Percentiles rank a stretch among this genome's conserved stretches.
phyloP scores from a whole-genome alignment of 2,329 filamentous ascomycete genomes.

The Botrytis aclada region DNA sequence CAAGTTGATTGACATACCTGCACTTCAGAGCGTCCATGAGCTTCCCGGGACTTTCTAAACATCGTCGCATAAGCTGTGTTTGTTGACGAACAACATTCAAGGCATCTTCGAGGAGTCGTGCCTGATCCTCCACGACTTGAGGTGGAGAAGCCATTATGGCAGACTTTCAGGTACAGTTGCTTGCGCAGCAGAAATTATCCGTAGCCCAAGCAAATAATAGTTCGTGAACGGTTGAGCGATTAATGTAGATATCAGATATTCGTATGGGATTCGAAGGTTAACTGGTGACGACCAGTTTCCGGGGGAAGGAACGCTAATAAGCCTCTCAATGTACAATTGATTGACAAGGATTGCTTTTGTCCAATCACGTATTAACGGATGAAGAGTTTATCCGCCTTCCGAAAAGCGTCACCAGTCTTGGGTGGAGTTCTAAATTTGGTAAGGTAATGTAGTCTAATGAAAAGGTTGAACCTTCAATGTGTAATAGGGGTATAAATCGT shows the following conservation, averaged over 20 bases:
- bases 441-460: neutral
- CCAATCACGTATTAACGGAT: neutral
- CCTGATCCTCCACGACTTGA: conserved; percentile 69
- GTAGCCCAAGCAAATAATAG: conserved; percentile 27
- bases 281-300: conserved; percentile 14
- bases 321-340: conserved; percentile 11
- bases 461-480: neutral
- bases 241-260: conserved; percentile 7
- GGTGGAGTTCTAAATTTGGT: neutral
- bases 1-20: conserved; percentile 64
- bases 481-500: neutral
- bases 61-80: conserved; percentile 95
- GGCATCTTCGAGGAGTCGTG: conserved; percentile 94
- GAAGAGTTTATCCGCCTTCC: neutral
- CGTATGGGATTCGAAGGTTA: neutral
- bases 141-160: conserved; percentile 52
- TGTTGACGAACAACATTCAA: conserved; percentile 95
- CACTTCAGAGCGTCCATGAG: conserved; percentile 99
- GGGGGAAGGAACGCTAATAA: conserved; percentile 20
- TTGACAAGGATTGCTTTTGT: neutral
- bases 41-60: conserved; percentile 93
- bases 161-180: conserved; percentile 24
- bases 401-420: neutral
- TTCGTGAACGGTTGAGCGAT: neutral
- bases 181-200: conserved; percentile 28